A percentile compares a stretch with the other conserved stretches of the same genome.
Evolutionary conservation across 129 eudicot species (phyloP).

Genomic region (Rutidosis leptorrhynchoides): DNA sequence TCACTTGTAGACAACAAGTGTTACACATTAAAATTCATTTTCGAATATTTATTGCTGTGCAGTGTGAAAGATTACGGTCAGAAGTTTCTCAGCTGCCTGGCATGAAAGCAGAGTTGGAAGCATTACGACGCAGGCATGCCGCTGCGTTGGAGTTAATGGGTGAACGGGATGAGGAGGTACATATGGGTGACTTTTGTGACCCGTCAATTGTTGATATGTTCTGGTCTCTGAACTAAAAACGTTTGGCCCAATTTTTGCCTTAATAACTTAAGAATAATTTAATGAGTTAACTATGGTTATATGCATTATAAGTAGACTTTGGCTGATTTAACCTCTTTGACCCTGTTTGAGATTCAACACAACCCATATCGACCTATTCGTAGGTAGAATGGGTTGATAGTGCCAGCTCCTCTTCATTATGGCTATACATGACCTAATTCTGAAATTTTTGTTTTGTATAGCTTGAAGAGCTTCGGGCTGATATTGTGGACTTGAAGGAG

Average conservation of each 20-base stretch:
- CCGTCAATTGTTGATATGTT: not conserved
- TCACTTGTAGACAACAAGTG: not conserved
- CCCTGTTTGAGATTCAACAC: not conserved
- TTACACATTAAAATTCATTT: not conserved
- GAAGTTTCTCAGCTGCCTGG: conserved; percentile 84
- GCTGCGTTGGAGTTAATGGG: conserved; percentile 99
- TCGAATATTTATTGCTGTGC: conserved; percentile 19
- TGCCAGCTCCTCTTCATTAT: not conserved
- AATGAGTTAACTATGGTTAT: not conserved
- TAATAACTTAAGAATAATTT: too few relatives aligned
- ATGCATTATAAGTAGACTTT: not conserved
- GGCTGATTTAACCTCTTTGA: conserved; percentile 2
- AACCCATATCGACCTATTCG: not conserved
- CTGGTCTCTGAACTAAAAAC: not conserved
- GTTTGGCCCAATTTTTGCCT: not conserved
- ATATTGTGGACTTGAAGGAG: conserved; percentile 93
- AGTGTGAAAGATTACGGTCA: conserved; percentile 88
- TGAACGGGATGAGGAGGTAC: conserved; percentile 99
- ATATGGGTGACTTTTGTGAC: not conserved
- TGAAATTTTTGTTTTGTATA: conserved; percentile 20
- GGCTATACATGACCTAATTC: not conserved
- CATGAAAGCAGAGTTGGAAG: conserved; percentile 86
- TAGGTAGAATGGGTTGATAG: conserved; percentile 2
- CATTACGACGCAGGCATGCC: conserved; percentile 83
- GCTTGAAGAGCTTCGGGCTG: conserved; percentile 98